Percentiles rank a stretch among this genome's conserved stretches.
Evolutionary conservation across 306 rosid species (phyloP).

Genomic region (Cucurbita ficifolia): DNA sequence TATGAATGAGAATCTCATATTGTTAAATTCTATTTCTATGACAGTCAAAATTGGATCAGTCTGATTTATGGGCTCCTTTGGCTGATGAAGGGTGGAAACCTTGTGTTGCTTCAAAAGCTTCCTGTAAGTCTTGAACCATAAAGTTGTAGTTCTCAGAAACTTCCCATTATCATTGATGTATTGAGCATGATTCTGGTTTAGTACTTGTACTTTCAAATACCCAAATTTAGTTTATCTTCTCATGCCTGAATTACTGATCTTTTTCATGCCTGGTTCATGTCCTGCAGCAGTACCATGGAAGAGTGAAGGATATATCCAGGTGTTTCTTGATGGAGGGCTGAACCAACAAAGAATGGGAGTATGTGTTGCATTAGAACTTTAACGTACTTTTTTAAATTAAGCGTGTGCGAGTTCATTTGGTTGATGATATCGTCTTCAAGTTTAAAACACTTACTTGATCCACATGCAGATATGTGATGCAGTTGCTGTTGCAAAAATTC

Average conservation of each 20-base stretch:
- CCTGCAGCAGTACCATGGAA: constrained; percentile 59
- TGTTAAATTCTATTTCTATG: constrained; percentile 4
- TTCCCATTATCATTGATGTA: background rate
- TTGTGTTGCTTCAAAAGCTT: constrained; percentile 27
- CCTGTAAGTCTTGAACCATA: constrained; percentile 34
- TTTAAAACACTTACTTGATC: background rate
- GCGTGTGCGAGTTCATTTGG: background rate
- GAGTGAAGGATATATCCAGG: constrained; percentile 75
- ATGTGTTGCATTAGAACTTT: constrained; percentile 6
- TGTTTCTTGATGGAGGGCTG: constrained; percentile 95
- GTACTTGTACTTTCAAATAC: too few species aligned
- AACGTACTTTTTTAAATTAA: background rate
- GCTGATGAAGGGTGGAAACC: constrained; percentile 57
- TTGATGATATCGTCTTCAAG: background rate
- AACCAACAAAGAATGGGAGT: constrained; percentile 99
- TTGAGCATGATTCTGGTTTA: too few species aligned
- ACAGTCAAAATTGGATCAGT: constrained; percentile 42
- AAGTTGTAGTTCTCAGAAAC: background rate
- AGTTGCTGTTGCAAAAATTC: constrained; percentile 84
- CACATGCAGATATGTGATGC: constrained; percentile 81
- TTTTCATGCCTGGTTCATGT: constrained; percentile 7
- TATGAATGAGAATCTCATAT: background rate
- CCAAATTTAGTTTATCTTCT: too few species aligned
- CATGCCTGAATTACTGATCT: background rate
- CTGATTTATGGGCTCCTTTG: constrained; percentile 61